phyloP scores from a whole-genome alignment of 192 early-diverging fungal genomes.

The Linnemannia hyalina region DNA sequence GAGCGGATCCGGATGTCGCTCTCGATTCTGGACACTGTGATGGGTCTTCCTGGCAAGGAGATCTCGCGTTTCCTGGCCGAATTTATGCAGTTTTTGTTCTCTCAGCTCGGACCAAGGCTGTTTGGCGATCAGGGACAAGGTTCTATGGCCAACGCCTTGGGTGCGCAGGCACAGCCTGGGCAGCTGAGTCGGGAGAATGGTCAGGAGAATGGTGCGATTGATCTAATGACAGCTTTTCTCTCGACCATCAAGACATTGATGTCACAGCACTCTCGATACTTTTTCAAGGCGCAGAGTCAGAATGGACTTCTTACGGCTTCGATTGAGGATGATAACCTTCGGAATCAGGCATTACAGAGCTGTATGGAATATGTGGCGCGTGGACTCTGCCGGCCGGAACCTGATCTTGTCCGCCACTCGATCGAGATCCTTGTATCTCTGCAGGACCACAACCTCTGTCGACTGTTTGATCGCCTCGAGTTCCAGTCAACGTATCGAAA shows the following conservation, averaged over 20 bases:
- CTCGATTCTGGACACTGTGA: conserved; percentile 21
- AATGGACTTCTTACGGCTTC: background rate
- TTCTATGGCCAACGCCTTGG: background rate
- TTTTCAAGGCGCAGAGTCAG: conserved; percentile 13
- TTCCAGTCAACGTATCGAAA: conserved; percentile 32
- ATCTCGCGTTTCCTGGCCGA: conserved; percentile 14
- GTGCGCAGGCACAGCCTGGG: background rate
- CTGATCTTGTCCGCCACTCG: conserved; percentile 41
- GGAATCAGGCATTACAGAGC: conserved; percentile 26
- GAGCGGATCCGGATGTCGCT: conserved; percentile 32
- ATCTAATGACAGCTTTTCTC: conserved; percentile 35
- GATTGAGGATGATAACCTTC: background rate
- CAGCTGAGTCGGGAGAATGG: background rate
- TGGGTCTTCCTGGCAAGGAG: conserved; percentile 42
- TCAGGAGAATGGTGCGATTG: conserved; percentile 33
- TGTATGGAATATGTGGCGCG: conserved; percentile 47
- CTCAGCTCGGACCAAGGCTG: conserved; percentile 36
- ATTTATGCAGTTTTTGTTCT: conserved; percentile 35
- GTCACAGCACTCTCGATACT: conserved; percentile 23
- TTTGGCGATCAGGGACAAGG: conserved; percentile 7
- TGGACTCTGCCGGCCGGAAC: conserved; percentile 34
- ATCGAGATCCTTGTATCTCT: conserved; percentile 26
- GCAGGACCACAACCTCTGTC: conserved; percentile 35
- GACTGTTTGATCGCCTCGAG: conserved; percentile 39
- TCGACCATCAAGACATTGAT: conserved; percentile 32